Evolutionary conservation across 257 asterid genomes (phyloP).

Genomic region (Misopates orontium): DNA sequence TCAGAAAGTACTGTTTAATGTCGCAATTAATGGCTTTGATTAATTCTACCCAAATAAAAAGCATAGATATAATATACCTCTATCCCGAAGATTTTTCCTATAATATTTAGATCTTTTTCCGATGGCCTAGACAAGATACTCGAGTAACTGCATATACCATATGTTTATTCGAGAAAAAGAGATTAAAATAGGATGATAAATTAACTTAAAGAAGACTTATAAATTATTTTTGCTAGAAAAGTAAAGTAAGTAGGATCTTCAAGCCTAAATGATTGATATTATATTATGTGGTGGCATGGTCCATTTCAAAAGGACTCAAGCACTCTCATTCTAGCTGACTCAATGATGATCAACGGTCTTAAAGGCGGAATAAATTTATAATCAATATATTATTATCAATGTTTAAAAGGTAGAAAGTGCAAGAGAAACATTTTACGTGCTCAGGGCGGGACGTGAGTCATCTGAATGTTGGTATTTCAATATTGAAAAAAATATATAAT

Average conservation of each 20-base stretch:
- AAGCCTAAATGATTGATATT: conserved; percentile 28
- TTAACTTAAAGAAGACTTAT: not conserved
- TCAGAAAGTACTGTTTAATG: not conserved
- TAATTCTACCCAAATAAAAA: not conserved
- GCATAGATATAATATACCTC: too few relatives aligned
- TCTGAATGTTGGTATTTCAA: too few relatives aligned
- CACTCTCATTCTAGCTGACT: conserved; percentile 34
- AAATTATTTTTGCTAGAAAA: not conserved
- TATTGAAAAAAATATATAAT: too few relatives aligned
- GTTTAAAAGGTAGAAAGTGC: too few relatives aligned
- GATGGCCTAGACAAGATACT: too few relatives aligned
- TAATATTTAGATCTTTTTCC: not conserved
- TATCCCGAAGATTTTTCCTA: too few relatives aligned
- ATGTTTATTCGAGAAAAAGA: not conserved
- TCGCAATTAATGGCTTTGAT: conserved; percentile 12
- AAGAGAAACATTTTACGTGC: too few relatives aligned
- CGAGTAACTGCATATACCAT: not conserved
- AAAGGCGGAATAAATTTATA: too few relatives aligned
- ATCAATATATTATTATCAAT: too few relatives aligned
- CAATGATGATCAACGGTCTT: conserved; percentile 42
- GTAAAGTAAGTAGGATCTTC: conserved; percentile 21
- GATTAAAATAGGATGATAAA: not conserved
- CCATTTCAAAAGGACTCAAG: conserved; percentile 39
- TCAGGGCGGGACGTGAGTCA: too few relatives aligned
- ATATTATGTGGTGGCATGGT: conserved; percentile 36